Conservation (phyloP, 73 alveolate genomes). For the Paramecium sonneborni region DNA sequence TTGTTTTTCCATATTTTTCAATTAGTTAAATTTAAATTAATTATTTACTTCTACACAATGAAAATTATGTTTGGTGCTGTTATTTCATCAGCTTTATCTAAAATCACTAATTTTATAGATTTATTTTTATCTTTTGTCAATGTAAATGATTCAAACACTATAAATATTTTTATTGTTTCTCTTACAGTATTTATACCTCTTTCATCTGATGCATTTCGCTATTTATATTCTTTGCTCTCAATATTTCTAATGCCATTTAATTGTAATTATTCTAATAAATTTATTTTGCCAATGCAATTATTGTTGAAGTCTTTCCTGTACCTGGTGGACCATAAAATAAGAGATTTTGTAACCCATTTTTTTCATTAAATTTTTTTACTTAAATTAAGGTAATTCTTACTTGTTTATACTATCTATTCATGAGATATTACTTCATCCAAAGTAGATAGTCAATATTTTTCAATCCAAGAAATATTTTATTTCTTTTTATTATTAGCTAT, state of each 20-base stretch:
- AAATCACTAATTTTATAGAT: slow-evolving; percentile 85
- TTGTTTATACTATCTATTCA: slow-evolving; percentile 86
- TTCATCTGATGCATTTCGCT: slow-evolving; percentile 99
- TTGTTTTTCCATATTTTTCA: slow-evolving; percentile 94
- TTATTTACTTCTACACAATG: slow-evolving; percentile 90
- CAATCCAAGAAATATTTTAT: background rate
- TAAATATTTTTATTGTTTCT: slow-evolving; percentile 96
- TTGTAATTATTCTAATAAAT: slow-evolving; percentile 79
- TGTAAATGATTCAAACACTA: slow-evolving; percentile 59
- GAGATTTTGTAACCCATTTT: slow-evolving; percentile 85
- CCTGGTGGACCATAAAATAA: slow-evolving; percentile 94
- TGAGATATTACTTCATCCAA: slow-evolving; percentile 95
- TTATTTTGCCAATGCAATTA: slow-evolving; percentile 86
- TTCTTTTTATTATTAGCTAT: slow-evolving; percentile 66
- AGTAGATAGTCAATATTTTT: slow-evolving; percentile 89
- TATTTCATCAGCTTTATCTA: slow-evolving; percentile 99
- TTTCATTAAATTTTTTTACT: slow-evolving; percentile 63
- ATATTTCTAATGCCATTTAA: slow-evolving; percentile 73
- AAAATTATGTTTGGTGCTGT: slow-evolving; percentile 98
- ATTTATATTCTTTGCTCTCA: slow-evolving; percentile 92
- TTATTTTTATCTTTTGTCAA: slow-evolving; percentile 80
- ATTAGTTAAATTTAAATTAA: slow-evolving; percentile 85
- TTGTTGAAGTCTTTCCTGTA: slow-evolving; percentile 97
- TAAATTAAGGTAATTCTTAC: slow-evolving; percentile 50
- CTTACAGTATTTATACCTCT: slow-evolving; percentile 99